Percentiles rank a stretch among this genome's conserved stretches.
phyloP scores from a whole-genome alignment of 139 green algal genomes.

The Chlorella sp. region DNA sequence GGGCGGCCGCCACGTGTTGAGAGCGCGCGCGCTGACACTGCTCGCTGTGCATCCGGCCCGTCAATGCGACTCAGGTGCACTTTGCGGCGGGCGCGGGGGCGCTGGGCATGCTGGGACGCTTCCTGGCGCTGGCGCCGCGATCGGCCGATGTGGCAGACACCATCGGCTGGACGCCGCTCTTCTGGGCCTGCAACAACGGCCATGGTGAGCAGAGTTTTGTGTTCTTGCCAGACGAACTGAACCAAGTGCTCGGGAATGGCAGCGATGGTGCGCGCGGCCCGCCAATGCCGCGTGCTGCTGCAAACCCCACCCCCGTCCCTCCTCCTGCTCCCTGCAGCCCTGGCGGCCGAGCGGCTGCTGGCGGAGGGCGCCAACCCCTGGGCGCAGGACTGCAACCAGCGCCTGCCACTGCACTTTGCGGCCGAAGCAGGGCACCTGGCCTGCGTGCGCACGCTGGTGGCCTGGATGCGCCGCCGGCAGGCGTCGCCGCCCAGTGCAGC shows the following conservation, averaged over 20 bases:
- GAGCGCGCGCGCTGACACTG: no score
- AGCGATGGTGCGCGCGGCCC: no score
- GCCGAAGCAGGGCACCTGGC: constrained; percentile 35
- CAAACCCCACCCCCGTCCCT: background rate
- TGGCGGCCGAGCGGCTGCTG: constrained; percentile 26
- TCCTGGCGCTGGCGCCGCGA: constrained; percentile 22
- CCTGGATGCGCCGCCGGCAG: constrained; percentile 17
- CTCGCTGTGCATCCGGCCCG: no score
- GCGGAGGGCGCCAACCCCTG: constrained; percentile 12
- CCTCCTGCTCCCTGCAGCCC: constrained; percentile 8
- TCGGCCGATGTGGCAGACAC: background rate
- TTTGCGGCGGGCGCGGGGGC: constrained; percentile 82
- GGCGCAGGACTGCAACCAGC: constrained; percentile 30
- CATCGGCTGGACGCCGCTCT: constrained; percentile 36
- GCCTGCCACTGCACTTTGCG: constrained; percentile 46
- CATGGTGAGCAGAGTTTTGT: constrained; percentile 12
- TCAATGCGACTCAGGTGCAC: no score
- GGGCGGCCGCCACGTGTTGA: no score
- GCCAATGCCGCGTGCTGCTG: no score
- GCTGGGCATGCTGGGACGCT: constrained; percentile 16
- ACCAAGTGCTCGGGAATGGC: no score
- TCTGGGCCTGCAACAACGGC: constrained; percentile 34
- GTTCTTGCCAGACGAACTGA: background rate
- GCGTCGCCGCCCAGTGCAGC: no score
- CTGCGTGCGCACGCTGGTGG: constrained; percentile 18